These are phyloP conservation scores for Periconia macrospinosa DNA, from an alignment of 2,329 filamentous ascomycete genomes.

Conservation along the genomic window DNA sequence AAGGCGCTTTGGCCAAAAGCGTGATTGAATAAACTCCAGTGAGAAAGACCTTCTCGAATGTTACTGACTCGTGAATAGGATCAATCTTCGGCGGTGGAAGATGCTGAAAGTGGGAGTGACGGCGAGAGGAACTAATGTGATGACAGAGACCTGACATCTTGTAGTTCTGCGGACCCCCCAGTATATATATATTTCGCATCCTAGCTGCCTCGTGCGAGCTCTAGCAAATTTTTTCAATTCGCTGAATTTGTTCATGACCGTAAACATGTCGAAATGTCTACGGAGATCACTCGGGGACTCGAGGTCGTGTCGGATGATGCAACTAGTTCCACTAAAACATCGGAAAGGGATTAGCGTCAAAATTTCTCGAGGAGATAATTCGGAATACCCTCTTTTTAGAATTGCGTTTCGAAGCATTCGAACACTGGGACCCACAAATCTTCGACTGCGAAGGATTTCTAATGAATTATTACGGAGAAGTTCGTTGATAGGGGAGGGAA, in stretches of 20 bases:
- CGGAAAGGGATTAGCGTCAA: not conserved
- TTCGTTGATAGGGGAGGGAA: too few species aligned
- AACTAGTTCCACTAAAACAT: not conserved
- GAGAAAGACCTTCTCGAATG: too few species aligned
- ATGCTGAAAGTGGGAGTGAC: too few species aligned
- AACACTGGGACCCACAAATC: too few species aligned
- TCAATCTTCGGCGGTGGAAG: too few species aligned
- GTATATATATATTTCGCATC: not conserved
- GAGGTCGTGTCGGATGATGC: constrained; percentile 1
- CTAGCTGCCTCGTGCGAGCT: not conserved
- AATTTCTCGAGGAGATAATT: not conserved
- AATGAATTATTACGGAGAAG: too few species aligned
- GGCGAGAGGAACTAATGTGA: too few species aligned
- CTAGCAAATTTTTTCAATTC: not conserved
- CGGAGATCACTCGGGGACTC: constrained; percentile 5
- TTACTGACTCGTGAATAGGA: too few species aligned
- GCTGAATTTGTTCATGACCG: not conserved
- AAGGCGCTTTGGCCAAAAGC: not conserved
- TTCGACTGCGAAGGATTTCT: too few species aligned
- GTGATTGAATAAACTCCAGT: too few species aligned
- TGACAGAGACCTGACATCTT: too few species aligned
- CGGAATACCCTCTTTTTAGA: not conserved
- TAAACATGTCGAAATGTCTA: not conserved
- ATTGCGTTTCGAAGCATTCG: not conserved
- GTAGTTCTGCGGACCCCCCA: not conserved